Base-by-base conservation (phyloP, 371 early-diverging fungal species). In the Lichtheimia hyalospora region DNA sequence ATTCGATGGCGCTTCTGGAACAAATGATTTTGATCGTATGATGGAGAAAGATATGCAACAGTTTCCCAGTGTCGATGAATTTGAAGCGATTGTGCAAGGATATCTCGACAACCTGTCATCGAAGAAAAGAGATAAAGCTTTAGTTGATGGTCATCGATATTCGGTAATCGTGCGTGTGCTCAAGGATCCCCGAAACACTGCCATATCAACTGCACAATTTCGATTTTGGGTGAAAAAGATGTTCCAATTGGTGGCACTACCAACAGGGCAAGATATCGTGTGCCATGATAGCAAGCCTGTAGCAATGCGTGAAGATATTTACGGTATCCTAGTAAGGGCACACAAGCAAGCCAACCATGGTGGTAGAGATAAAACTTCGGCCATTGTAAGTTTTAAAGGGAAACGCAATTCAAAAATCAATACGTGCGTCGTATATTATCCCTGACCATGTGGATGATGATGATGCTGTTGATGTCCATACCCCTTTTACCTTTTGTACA, bases 221-320 rank as follows among this genome's bases (percentile, higher is more conserved):
- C 71, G 84, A 23, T 85, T 85, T 55, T 85, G 86, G 84, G 86
- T 82, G 20, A 85, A 85, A 54, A 85, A 84, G 57, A 85, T 85
- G 86, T 85, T 85, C 60, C 79, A 77, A 42, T 71, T 85, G 2
- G 64, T 65, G 13, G 53, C 75, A 12, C 46, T 48, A 14, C 56
- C 52, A 13, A 52, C 42, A 16, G 71, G 74, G 27, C 67, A 63
- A 3, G 73, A 79, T 7, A 61, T 74, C 20, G 81, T 85, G 21
- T 83, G 79, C 48, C 85, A 85, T 58, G 77, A 75, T 21, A 75
- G 78, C n/a, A 85, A 85, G 27, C 84, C 84, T 0, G 83, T 85
- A 3, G 84, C 86, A 15, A 84, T 81, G 67, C 75, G 79, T 24
- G 85, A 83, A 53, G 73, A 84, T 43, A 79, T 85, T 10, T 85